Evolutionary conservation across 495 filamentous ascomycete species (phyloP).

Genomic region (Penicillium cataractarum): DNA sequence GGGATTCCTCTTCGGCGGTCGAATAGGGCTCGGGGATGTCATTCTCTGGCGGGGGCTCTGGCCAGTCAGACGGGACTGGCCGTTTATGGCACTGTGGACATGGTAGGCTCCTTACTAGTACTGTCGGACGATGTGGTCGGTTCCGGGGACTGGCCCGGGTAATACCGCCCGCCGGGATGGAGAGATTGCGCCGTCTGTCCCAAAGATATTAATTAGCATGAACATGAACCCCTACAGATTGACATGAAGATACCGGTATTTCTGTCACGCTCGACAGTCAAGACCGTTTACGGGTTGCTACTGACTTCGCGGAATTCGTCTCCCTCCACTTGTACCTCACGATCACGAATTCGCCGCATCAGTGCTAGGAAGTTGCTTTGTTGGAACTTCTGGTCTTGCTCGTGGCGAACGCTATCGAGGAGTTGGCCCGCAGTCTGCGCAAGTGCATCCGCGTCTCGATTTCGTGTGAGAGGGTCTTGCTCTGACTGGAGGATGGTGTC

Average conservation of each 20-base stretch:
- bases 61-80: constrained; percentile 12
- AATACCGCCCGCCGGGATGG: constrained; percentile 55
- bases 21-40: constrained; percentile 4
- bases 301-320: constrained; percentile 60
- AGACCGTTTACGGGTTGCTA: constrained; percentile 48
- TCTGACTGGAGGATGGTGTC: constrained; percentile 47
- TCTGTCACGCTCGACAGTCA: constrained; percentile 43
- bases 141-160: constrained; percentile 39
- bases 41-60: constrained; percentile 14
- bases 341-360: constrained; percentile 68
- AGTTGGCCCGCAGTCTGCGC: constrained; percentile 71
- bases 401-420: constrained; percentile 67
- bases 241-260: constrained; percentile 42
- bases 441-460: constrained; percentile 64
- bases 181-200: constrained; percentile 50
- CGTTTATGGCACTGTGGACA: constrained; percentile 13
- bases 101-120: constrained; percentile 25
- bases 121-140: constrained; percentile 11
- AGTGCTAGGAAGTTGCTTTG: constrained; percentile 76
- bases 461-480: constrained; percentile 25
- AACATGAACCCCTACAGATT: constrained; percentile 36
- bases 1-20: constrained; percentile 21
- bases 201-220: constrained; percentile 36
- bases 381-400: constrained; percentile 73
- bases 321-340: constrained; percentile 56